Percentiles rank a stretch among this genome's conserved stretches.
These are phyloP conservation scores for Straminergon stramineum DNA, from an alignment of 225 moss, liverwort and hornwort genomes.

Conservation along the genomic window DNA sequence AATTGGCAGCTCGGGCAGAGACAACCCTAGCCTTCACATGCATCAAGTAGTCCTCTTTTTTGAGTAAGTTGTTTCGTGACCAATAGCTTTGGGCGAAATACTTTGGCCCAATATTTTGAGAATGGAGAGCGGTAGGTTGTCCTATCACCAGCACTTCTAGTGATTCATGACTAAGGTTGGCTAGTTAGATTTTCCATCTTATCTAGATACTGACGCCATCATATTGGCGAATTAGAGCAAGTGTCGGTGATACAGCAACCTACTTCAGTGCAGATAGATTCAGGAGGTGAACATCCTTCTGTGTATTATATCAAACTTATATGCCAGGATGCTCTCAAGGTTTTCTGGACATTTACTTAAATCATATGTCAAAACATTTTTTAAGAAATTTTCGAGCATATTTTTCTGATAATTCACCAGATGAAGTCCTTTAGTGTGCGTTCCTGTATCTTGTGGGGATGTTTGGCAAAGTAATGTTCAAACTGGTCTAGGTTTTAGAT, in stretches of 20 bases:
- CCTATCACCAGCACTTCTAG: background rate
- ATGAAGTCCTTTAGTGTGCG: background rate
- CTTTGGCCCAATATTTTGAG: background rate
- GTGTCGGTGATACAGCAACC: background rate
- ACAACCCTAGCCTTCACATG: constrained; percentile 75
- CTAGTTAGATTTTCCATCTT: background rate
- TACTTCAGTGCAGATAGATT: background rate
- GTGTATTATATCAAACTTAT: background rate
- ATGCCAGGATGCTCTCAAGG: background rate
- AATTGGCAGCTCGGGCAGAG: constrained; percentile 60
- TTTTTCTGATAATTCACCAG: background rate
- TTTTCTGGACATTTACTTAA: background rate
- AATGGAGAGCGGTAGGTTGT: background rate
- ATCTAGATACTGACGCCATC: background rate
- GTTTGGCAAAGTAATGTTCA: background rate
- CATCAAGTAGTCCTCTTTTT: constrained; percentile 42
- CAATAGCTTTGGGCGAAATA: background rate
- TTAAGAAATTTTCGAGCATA: background rate
- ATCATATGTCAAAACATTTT: background rate
- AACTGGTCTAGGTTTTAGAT: background rate
- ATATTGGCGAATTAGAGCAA: background rate
- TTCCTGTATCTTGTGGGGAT: background rate
- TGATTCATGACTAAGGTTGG: background rate
- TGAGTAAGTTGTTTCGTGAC: background rate
- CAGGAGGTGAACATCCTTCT: background rate